These are phyloP conservation scores for Larix sibirica DNA, from an alignment of 83 land plant genomes.

Conservation along the genomic window DNA sequence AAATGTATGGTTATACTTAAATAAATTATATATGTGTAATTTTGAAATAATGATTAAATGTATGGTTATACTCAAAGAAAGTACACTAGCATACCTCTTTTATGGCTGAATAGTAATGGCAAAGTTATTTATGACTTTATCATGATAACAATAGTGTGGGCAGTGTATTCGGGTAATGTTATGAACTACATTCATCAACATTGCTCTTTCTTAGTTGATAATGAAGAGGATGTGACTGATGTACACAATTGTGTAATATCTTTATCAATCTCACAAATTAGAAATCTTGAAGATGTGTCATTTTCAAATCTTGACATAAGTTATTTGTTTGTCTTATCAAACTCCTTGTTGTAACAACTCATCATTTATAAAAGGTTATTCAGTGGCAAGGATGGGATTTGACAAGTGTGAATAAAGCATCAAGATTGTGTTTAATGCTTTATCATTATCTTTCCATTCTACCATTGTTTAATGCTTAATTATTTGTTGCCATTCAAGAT, in stretches of 20 bases:
- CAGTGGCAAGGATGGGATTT: conserved; percentile 53
- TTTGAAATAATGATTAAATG: too few relatives aligned
- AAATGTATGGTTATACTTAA: too few relatives aligned
- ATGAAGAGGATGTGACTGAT: conserved; percentile 88
- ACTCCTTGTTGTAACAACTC: conserved; percentile 76
- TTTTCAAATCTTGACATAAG: conserved; percentile 1
- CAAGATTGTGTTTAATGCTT: conserved; percentile 88
- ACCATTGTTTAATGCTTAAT: conserved; percentile 79
- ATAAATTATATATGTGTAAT: too few relatives aligned
- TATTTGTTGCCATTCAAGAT: conserved; percentile 89
- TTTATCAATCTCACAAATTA: conserved; percentile 35
- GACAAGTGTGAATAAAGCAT: conserved; percentile 80
- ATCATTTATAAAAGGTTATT: conserved; percentile 50
- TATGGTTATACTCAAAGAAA: too few relatives aligned
- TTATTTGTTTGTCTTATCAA: conserved; percentile 43
- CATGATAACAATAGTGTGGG: too few relatives aligned
- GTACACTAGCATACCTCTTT: too few relatives aligned
- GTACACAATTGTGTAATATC: conserved; percentile 84
- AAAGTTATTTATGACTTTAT: too few relatives aligned
- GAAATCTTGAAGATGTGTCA: background rate
- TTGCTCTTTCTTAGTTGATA: conserved; percentile 58
- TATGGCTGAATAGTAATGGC: too few relatives aligned
- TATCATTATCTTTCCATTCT: conserved; percentile 97
- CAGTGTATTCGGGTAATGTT: too few relatives aligned
- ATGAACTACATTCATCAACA: too few relatives aligned